Conservation (phyloP, 2,329 filamentous ascomycete genomes). For the Fusarium xylarioides region DNA sequence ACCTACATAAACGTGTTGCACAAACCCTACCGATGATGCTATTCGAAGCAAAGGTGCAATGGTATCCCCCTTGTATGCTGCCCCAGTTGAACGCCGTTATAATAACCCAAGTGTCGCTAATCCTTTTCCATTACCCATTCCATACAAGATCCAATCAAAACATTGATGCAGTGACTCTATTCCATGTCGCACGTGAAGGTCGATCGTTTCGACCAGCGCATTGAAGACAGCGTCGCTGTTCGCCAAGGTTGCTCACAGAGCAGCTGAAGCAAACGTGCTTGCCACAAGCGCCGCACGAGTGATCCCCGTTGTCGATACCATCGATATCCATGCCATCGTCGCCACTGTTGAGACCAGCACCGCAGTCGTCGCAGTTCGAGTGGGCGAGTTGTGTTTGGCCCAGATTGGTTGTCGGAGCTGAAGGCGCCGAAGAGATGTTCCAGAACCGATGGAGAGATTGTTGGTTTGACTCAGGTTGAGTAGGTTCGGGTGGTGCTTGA, state of each 20-base stretch:
- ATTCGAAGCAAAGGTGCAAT: not conserved
- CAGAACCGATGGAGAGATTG: conserved; percentile 69
- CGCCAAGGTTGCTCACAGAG: conserved; percentile 66
- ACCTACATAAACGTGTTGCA: not conserved
- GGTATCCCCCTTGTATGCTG: conserved; percentile 28
- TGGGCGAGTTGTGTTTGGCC: conserved; percentile 32
- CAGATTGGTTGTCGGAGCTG: conserved; percentile 36
- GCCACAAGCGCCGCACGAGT: conserved; percentile 59
- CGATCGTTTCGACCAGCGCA: conserved; percentile 56
- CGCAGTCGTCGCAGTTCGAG: conserved; percentile 65
- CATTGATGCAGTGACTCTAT: conserved; percentile 27
- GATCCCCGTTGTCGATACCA: conserved; percentile 36
- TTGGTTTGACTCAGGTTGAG: conserved; percentile 48
- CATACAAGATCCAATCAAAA: conserved; percentile 21
- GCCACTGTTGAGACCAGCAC: conserved; percentile 41
- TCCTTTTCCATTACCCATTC: not conserved
- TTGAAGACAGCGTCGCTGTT: conserved; percentile 60
- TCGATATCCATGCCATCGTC: conserved; percentile 54
- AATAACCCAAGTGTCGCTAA: not conserved
- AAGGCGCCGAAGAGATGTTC: conserved; percentile 58
- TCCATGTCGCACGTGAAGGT: conserved; percentile 31
- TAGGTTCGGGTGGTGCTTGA: conserved; percentile 5
- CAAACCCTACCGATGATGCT: conserved; percentile 1
- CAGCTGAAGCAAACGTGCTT: conserved; percentile 68
- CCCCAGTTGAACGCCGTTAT: not conserved